Evolutionary conservation across 495 filamentous ascomycete genomes (phyloP).

Genomic region (Neurospora tetrasperma): DNA sequence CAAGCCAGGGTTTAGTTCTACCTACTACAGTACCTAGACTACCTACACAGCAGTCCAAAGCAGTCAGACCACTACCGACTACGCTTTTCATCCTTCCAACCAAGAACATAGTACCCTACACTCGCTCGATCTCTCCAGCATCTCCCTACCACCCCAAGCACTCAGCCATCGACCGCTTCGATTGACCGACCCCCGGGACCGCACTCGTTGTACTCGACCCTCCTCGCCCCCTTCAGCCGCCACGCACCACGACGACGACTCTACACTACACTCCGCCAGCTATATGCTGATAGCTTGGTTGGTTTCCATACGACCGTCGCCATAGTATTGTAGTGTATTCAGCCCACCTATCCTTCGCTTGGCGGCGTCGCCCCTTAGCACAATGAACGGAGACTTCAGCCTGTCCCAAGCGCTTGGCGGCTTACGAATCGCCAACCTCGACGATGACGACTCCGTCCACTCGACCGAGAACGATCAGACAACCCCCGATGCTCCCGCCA

Average conservation of each 20-base stretch:
- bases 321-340: neutral
- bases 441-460: slow-evolving; percentile 58
- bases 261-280: neutral
- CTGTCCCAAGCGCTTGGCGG: slow-evolving; percentile 89
- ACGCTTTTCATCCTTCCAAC: neutral
- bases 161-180: neutral
- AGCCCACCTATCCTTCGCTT: neutral
- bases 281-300: neutral
- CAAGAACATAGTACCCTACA: neutral
- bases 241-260: neutral
- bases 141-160: neutral
- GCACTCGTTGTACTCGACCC: neutral
- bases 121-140: neutral
- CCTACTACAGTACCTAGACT: neutral
- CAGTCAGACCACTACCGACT: neutral
- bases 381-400: slow-evolving; percentile 87
- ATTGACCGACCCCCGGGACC: neutral
- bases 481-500: slow-evolving; percentile 15
- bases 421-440: slow-evolving; percentile 93
- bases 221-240: neutral
- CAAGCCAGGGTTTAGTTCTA: neutral
- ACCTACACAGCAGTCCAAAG: neutral
- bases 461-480: slow-evolving; percentile 32
- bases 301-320: neutral
- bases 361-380: slow-evolving; percentile 10